Base-by-base conservation (phyloP, 371 early-diverging fungal genomes). In the Modicella reniformis region DNA sequence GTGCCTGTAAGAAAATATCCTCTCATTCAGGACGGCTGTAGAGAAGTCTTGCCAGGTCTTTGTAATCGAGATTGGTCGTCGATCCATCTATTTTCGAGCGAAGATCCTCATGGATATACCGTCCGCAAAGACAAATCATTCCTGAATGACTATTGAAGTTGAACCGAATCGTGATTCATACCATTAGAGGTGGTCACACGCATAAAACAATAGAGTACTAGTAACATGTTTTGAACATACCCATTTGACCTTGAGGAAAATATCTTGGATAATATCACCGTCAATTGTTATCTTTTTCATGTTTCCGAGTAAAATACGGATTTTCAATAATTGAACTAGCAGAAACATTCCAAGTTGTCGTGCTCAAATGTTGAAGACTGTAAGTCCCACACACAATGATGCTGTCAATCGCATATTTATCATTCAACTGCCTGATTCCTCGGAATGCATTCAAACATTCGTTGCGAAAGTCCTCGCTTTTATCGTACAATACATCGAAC, bases 81-180 rank as follows among this genome's bases (percentile, higher is more conserved):
- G 58, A 58, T 8, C 37, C 26, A 17, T 40, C 25, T 19, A 58
- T 37, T 58, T 23, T 40, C 37, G 58, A 40, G 37, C 21, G 58
- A 40, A 41, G 58, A 8, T 58, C 37, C 17, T 40, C 25, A 21
- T 37, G 26, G 37, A 58, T 58, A 10, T 34, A 3, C 26, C 17
- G 19, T 33, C 58, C 58, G 21, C 58, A 58, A 58, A 58, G 44
- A 41, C 58, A 58, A 26, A 55, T 17, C 55, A 55, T 55, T 30
- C 55, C 55, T 17, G 55, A 32, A 55, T 55, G 55, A 10, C 58
- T 58, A 58, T 58, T 41, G 26, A 21, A 25, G 40, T 40, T 41
- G 40, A 58, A n/a, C 40, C 9, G 54, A 21, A 26, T 12, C 37
- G 12, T 54, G 5, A 58, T 58, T n/a, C 40, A 58, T 58, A 37